Evolutionary conservation across 257 asterid genomes (phyloP), one percentile per base, ranked within the genome.

Genomic region (Nicotiana obtusifolia): DNA sequence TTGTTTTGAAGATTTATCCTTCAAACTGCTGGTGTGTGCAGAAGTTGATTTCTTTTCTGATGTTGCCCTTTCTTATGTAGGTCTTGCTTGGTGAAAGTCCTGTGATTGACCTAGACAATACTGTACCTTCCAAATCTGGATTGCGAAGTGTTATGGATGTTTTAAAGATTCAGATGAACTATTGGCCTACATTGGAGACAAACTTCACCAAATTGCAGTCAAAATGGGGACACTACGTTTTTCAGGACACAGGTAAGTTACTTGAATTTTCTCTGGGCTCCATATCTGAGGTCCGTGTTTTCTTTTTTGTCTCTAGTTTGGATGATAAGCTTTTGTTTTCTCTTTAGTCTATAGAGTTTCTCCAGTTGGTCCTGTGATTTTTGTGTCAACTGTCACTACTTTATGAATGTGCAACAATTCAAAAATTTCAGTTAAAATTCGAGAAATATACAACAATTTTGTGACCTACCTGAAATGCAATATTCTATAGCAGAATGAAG

Each of bases 31-130:
- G 78, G 80, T 41, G 79, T 37, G 57, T 33, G 61, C 22, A 61
- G 65, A 49, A 81, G 80, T 49, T 49, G 80, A 49, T 53, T 49
- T 24, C 9, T 69, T 78, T 82, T 86, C 86, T 86, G 71, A 85
- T 79, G 78, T 76, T 28, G 79, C 85, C 85, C 75, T 78, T 76
- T 84, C 83, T 81, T 80, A 71, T 87, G 81, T 88, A 95, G 99
- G 97, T 94, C 82, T 88, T 95, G 87, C 92, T 95, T 81, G 97
- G 99, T 85, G 99, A 92, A 86, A 82, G 77, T 86, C 86, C 89
- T 17, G 80, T 67, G 82, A 83, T 81, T 76, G 81, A 89, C 73
- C 30, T 81, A 83, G 96, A 88, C 52, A 82, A 83, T 59, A 61
- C 86, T 80, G 66, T 86, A 31, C 99, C 99, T 76, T 89, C 96